These are phyloP conservation scores for Rhizophora apiculata DNA, from an alignment of 345 rosid species.

Conservation along the genomic window DNA sequence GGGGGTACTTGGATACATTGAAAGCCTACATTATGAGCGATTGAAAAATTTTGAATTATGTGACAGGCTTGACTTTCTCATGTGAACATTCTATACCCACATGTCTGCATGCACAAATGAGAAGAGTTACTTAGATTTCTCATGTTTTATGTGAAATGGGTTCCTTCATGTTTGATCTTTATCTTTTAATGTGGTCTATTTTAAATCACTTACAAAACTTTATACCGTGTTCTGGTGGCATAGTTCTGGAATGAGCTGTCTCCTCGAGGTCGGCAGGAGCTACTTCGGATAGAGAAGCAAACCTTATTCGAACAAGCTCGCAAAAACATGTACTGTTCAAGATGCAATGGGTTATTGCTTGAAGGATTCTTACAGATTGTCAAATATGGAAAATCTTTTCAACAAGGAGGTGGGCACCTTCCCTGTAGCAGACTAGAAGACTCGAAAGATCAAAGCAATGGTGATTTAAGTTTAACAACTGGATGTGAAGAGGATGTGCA, in stretches of 20 bases:
- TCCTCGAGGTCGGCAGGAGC: slow-evolving; percentile 55
- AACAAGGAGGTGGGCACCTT: slow-evolving; percentile 43
- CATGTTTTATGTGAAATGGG: neutral
- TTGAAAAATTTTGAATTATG: neutral
- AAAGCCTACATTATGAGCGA: neutral
- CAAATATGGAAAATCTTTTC: slow-evolving; percentile 68
- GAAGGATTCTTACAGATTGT: slow-evolving; percentile 86
- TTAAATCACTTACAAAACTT: slow-evolving; percentile 13
- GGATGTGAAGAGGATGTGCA: slow-evolving; percentile 57
- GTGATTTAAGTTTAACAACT: slow-evolving; percentile 33
- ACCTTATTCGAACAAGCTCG: slow-evolving; percentile 90
- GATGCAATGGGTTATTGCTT: slow-evolving; percentile 88
- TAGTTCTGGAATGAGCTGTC: slow-evolving; percentile 89
- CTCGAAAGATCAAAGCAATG: slow-evolving; percentile 36
- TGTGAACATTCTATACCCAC: neutral
- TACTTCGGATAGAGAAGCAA: slow-evolving; percentile 85
- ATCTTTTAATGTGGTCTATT: slow-evolving; percentile 2
- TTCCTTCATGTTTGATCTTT: neutral
- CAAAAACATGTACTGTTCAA: slow-evolving; percentile 91
- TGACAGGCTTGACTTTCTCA: neutral
- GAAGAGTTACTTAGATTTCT: neutral
- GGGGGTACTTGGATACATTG: neutral
- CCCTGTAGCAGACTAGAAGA: slow-evolving; percentile 35
- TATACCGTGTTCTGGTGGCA: slow-evolving; percentile 14
- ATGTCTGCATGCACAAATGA: neutral